Evolutionary conservation across 2,329 filamentous ascomycete species (phyloP).

Genomic region (Incumbomyces delicatus): DNA sequence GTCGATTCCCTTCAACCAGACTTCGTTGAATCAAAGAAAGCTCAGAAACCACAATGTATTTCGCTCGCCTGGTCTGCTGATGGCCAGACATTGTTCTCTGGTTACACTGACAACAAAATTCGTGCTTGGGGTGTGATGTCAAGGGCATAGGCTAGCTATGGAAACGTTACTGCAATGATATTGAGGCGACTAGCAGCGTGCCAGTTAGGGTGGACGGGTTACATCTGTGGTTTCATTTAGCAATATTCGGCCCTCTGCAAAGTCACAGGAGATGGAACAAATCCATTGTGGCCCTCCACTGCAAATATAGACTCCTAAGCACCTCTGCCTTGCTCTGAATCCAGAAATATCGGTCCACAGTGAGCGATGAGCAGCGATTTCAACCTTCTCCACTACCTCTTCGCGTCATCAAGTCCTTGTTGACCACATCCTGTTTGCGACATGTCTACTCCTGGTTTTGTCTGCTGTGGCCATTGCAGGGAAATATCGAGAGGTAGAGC

Average conservation of each 20-base stretch:
- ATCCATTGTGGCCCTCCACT: not conserved
- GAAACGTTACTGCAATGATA: too few relatives aligned
- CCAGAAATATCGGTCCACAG: not conserved
- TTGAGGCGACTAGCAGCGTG: too few relatives aligned
- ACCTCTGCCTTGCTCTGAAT: too few relatives aligned
- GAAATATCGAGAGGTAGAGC: too few relatives aligned
- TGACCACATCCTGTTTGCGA: too few relatives aligned
- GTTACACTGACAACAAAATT: conserved; percentile 99
- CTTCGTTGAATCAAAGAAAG: conserved; percentile 93
- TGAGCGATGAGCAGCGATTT: conserved; percentile 6
- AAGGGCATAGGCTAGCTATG: conserved; percentile 52
- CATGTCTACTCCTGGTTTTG: too few relatives aligned
- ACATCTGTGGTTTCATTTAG: too few relatives aligned
- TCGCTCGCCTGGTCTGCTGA: conserved; percentile 96
- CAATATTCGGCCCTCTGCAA: too few relatives aligned
- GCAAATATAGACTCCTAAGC: not conserved
- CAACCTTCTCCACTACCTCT: not conserved
- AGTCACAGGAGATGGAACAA: too few relatives aligned
- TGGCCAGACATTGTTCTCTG: conserved; percentile 97
- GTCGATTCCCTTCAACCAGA: conserved; percentile 89
- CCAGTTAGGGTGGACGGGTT: too few relatives aligned
- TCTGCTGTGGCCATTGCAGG: too few relatives aligned
- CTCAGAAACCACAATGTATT: conserved; percentile 95
- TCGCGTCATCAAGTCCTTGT: not conserved
- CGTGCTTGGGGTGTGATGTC: conserved; percentile 97